These are phyloP conservation scores for Smittium culicis DNA, from an alignment of 371 early-diverging fungal genomes.

Conservation along the genomic window DNA sequence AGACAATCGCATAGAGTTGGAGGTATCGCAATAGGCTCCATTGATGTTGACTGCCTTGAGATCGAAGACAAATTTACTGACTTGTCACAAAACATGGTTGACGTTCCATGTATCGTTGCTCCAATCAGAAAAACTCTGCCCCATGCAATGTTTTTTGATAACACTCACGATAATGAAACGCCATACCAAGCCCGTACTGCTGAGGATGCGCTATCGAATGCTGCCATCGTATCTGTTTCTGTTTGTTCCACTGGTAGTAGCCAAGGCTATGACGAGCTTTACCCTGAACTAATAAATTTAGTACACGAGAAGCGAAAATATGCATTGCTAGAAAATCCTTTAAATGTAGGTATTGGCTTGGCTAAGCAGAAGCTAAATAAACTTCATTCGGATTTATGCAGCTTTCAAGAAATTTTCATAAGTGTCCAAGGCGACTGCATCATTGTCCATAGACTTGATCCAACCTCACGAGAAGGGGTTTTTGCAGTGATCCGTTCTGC, in stretches of 20 bases:
- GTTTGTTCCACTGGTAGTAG: slow-evolving; percentile 84
- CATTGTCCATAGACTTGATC: slow-evolving; percentile 81
- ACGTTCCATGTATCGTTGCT: slow-evolving; percentile 27
- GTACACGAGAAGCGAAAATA: slow-evolving; percentile 77
- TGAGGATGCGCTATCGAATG: slow-evolving; percentile 80
- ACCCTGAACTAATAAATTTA: slow-evolving; percentile 69
- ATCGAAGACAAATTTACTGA: slow-evolving; percentile 33
- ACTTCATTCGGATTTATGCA: slow-evolving; percentile 66
- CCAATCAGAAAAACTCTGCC: slow-evolving; percentile 47
- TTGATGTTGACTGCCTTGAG: slow-evolving; percentile 46
- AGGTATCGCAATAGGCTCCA: slow-evolving; percentile 65
- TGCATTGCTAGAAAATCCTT: slow-evolving; percentile 32
- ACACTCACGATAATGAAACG: slow-evolving; percentile 95
- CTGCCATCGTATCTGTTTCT: slow-evolving; percentile 79
- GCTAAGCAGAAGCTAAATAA: slow-evolving; percentile 58
- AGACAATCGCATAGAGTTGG: slow-evolving; percentile 79
- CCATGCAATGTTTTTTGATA: slow-evolving; percentile 93
- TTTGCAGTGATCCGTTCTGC: slow-evolving; percentile 77
- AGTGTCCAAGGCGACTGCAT: slow-evolving; percentile 86
- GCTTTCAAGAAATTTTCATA: slow-evolving; percentile 79
- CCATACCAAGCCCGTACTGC: slow-evolving; percentile 78
- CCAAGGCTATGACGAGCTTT: slow-evolving; percentile 91
- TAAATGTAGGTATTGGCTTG: slow-evolving; percentile 43
- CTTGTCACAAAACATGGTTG: slow-evolving; percentile 28
- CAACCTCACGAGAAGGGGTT: slow-evolving; percentile 77